Percentiles rank a stretch among this genome's conserved stretches.
Conservation (phyloP, 148 eudicot genomes). For the Amaranthus palmeri region DNA sequence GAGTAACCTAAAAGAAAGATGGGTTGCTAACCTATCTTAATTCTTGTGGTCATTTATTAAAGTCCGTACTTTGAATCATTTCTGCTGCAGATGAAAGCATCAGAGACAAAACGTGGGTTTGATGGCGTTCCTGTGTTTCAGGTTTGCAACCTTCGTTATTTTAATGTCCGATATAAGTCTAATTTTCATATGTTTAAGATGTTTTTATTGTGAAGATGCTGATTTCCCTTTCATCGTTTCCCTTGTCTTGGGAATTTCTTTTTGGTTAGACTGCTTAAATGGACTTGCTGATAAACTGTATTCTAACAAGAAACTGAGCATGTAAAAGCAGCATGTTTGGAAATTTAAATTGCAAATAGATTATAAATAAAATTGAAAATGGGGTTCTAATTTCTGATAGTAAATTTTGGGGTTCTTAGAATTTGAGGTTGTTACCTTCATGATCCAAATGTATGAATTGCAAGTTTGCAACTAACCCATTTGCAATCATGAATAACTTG, state of each 20-base stretch:
- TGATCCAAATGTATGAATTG: too few relatives aligned
- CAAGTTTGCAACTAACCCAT: too few relatives aligned
- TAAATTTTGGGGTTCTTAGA: too few relatives aligned
- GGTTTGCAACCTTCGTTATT: slow-evolving; percentile 36
- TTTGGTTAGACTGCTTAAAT: neutral
- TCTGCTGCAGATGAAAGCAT: slow-evolving; percentile 53
- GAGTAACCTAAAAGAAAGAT: too few relatives aligned
- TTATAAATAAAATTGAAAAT: too few relatives aligned
- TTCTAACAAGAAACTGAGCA: neutral
- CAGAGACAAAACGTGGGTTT: slow-evolving; percentile 57
- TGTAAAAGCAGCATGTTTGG: neutral
- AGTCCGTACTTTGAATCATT: neutral
- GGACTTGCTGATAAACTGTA: neutral
- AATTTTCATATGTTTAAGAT: neutral
- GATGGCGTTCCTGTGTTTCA: slow-evolving; percentile 98
- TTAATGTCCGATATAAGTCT: neutral
- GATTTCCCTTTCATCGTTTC: neutral
- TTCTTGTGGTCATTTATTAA: too few relatives aligned
- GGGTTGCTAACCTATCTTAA: too few relatives aligned
- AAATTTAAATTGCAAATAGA: too few relatives aligned
- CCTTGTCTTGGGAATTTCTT: neutral
- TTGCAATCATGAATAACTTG: too few relatives aligned
- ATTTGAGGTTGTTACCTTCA: too few relatives aligned
- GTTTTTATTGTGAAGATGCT: neutral
- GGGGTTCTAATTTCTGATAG: slow-evolving; percentile 1